Base-by-base conservation (phyloP, 2,329 filamentous ascomycete species). In the Aspergillus novofumigatus region DNA sequence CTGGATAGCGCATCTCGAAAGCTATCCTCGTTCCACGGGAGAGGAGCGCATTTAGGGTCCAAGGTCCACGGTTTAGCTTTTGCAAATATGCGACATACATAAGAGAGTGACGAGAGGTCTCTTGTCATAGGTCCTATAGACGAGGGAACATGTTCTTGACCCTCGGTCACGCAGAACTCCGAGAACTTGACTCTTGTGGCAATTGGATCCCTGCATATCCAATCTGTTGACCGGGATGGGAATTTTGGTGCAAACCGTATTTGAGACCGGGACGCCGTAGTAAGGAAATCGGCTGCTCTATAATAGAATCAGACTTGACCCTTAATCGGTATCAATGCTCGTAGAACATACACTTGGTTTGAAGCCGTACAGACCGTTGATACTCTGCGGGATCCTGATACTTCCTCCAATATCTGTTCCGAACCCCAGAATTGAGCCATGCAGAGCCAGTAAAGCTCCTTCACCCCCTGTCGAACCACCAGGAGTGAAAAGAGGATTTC, bases 111-210 rank as follows among this genome's bases (percentile, higher is more conserved):
- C 3, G 74, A 67, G 3, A 86, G 66, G 57, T 75, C 77, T 5
- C 84, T 75, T 5, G 81, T 75, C 73, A 88, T 77, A 1, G 86
- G 85, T 0, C 85, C 85, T n/a, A 86, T 72, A 0, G 83, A 78
- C 0, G 85, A 87, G 1, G 84, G 84, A 0, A 87, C 81, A 67
- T 87, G 84, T 55, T 86, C 83, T 63, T 87, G 85, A 35, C 85
- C 84, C 44, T 86, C 83, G 0, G 82, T 86, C 0, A 17, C 44
- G 21, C n/a, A 21, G 11, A 23, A 49, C 7, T 49, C 41, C 42
- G 21, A 11, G 21, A 14, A 8, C 5, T 21, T 17, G 23, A 35
- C 3, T 23, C 6, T 25, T 17, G 28, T 23, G n/a, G 14, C 11
- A 14, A n/a, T 23, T 35, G 17, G 25, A 51, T 9, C 10, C 14